Evolutionary conservation across 768 basidiomycete species (phyloP).

Genomic region (Naematelia encephala): DNA sequence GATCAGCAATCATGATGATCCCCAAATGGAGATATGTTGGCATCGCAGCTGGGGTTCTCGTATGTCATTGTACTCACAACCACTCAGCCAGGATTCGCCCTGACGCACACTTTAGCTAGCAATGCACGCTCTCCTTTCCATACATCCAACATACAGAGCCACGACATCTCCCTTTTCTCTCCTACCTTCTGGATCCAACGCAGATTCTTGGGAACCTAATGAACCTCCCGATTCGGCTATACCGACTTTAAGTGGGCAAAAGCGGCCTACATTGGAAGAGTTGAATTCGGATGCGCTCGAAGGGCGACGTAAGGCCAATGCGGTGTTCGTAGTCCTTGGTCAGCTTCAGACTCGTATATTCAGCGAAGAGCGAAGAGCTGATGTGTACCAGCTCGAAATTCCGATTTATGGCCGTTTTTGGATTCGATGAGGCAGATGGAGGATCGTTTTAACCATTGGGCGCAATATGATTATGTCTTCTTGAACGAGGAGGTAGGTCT

Average conservation of each 20-base stretch:
- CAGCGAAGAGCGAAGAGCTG: background rate
- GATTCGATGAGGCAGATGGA: constrained; percentile 74
- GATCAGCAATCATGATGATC: constrained; percentile 35
- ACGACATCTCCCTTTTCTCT: constrained; percentile 35
- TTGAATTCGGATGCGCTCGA: constrained; percentile 23
- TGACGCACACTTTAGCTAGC: constrained; percentile 32
- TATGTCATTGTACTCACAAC: constrained; percentile 16
- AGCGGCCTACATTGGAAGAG: constrained; percentile 25
- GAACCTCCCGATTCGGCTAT: constrained; percentile 26
- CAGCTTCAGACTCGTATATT: constrained; percentile 5
- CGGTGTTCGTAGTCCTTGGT: constrained; percentile 74
- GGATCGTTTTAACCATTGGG: constrained; percentile 76
- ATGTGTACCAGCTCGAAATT: constrained; percentile 39
- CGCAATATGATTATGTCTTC: constrained; percentile 77
- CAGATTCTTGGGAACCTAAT: constrained; percentile 8
- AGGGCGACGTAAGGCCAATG: constrained; percentile 62
- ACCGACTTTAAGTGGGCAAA: constrained; percentile 18
- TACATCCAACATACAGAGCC: constrained; percentile 48
- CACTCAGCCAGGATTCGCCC: background rate
- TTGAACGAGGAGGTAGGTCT: constrained; percentile 63
- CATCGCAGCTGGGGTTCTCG: constrained; percentile 36
- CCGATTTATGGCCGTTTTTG: constrained; percentile 55
- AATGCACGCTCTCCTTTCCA: constrained; percentile 46
- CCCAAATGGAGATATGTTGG: constrained; percentile 46
- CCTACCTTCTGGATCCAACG: constrained; percentile 20